A percentile compares a stretch with the other conserved stretches of the same genome.
Evolutionary conservation across 2,329 filamentous ascomycete species (phyloP).

Genomic region (Gliomastix tumulicola): DNA sequence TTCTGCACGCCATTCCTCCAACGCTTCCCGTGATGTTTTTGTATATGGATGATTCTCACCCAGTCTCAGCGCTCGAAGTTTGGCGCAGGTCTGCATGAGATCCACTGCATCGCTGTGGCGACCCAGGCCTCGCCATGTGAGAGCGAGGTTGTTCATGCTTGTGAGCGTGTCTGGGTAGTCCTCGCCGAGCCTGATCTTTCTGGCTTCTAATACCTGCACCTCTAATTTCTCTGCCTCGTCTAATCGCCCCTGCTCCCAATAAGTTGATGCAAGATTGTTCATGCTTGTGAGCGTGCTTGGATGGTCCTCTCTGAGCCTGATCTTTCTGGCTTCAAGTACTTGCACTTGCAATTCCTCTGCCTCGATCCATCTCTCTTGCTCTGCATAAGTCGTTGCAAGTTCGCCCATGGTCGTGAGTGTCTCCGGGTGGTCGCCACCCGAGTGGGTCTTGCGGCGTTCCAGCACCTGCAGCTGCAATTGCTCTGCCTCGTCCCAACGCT

Average conservation of each 20-base stretch:
- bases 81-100: no score
- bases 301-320: constrained; percentile 6
- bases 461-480: constrained; percentile 6
- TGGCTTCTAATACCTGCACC: constrained; percentile 5
- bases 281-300: constrained; percentile 2
- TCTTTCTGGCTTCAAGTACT: constrained; percentile 4
- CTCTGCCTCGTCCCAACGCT: constrained; percentile 1
- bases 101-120: no score
- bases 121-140: no score
- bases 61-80: no score
- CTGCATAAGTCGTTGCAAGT: constrained; percentile 4
- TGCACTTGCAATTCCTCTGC: constrained; percentile 7
- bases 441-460: constrained; percentile 3
- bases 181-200: constrained; percentile 4
- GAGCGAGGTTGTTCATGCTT: constrained; percentile 5
- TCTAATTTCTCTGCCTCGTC: constrained; percentile 7
- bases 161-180: constrained; percentile 4
- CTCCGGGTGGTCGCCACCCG: constrained; percentile 4
- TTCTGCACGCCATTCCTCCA: no score
- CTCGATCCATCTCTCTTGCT: constrained; percentile 7
- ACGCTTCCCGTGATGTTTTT: no score
- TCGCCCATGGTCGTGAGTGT: constrained; percentile 10
- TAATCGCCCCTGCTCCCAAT: constrained; percentile 5
- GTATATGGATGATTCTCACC: no score
- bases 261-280: constrained; percentile 2